Conservation (phyloP, 345 rosid species). For the Eucalyptus coolabah region DNA sequence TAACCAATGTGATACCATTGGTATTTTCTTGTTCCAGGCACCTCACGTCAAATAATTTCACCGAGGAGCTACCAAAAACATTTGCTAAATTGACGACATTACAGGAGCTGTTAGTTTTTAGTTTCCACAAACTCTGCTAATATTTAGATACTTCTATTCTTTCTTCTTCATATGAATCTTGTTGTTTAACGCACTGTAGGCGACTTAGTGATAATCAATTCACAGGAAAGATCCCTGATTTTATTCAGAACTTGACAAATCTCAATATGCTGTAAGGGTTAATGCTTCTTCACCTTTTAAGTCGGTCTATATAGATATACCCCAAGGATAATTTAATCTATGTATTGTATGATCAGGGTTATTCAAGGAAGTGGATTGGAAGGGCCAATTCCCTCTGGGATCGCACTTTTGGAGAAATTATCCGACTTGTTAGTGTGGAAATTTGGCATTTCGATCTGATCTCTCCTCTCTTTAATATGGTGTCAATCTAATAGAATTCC, state of each 20-base stretch:
- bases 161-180: neutral
- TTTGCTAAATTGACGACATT: slow-evolving; percentile 29
- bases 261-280: neutral
- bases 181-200: neutral
- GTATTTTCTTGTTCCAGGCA: slow-evolving; percentile 8
- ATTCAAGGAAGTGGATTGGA: slow-evolving; percentile 1
- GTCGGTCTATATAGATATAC: neutral
- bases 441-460: neutral
- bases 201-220: neutral
- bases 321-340: neutral
- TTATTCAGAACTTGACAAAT: neutral
- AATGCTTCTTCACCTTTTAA: neutral
- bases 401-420: neutral
- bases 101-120: slow-evolving; percentile 30
- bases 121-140: neutral
- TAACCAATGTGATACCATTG: neutral
- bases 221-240: neutral
- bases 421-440: neutral
- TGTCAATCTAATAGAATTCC: neutral
- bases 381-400: slow-evolving; percentile 2
- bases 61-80: slow-evolving; percentile 31
- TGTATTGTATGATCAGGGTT: neutral
- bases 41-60: slow-evolving; percentile 40
- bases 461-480: neutral
- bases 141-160: neutral